A percentile compares a stretch with the other conserved stretches of the same genome.
phyloP scores from a whole-genome alignment of 2,329 filamentous ascomycete species.

The Neofusicoccum ribis region DNA sequence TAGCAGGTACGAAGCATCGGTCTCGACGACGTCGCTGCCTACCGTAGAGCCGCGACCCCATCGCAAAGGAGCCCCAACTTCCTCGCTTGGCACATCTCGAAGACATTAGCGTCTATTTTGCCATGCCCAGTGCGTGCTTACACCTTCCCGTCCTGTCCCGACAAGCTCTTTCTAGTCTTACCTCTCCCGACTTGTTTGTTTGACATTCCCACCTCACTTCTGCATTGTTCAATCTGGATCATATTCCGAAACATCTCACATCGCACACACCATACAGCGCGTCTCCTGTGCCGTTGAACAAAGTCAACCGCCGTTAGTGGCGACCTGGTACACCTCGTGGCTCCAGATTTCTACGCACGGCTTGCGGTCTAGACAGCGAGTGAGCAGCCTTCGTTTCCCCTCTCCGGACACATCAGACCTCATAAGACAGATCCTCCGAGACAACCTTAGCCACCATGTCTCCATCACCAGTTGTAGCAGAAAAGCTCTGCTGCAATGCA shows the following conservation, averaged over 20 bases:
- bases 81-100: neutral
- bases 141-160: neutral
- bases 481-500: neutral
- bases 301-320: neutral
- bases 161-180: neutral
- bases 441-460: neutral
- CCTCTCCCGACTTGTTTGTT: neutral
- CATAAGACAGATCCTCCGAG: neutral
- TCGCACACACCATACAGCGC: neutral
- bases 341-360: neutral
- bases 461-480: neutral
- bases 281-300: neutral
- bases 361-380: neutral
- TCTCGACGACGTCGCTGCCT: no score
- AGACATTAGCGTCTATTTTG: neutral
- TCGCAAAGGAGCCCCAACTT: neutral
- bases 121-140: neutral
- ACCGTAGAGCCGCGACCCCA: no score
- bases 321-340: neutral
- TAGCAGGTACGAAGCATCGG: no score
- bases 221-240: constrained; percentile 30
- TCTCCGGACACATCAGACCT: neutral
- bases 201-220: constrained; percentile 22
- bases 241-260: constrained; percentile 9
- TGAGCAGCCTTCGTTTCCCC: neutral